Evolutionary conservation across 164 flowering plant species (phyloP), one percentile per base, ranked within the genome.

Genomic region (Nymphaea colorata): DNA sequence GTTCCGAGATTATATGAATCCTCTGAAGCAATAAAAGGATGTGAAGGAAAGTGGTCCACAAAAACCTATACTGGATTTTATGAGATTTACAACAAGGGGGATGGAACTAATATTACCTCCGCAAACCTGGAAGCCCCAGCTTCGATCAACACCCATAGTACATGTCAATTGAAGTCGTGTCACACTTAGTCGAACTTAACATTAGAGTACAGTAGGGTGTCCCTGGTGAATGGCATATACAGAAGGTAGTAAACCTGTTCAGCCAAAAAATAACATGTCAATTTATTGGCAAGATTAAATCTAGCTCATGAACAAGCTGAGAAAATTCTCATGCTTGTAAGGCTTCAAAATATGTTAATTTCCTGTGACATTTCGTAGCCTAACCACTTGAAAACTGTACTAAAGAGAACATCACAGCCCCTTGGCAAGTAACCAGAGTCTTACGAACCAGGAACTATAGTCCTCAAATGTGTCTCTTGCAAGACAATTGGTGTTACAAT

Each of bases 181-280:
- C 36, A 51, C 18, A 17, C 7, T 61, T 17, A 71, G 43, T 71
- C 74, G 25, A 71, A 61, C 66, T 71, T 71, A 43, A 71, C 74
- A 62, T 71, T 71, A 43, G 74, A 66, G 43, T 71, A 71, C 47
- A 71, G 70, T 12, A 71, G 70, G 42, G 74, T 67, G 59, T 71
- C 74, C 65, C 62, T 71, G 42, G 74, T 71, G 43, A 71, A 47
- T 2, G 74, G 70, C 74, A 71, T 71, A 62, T 71, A 61, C 61
- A 71, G 14, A 10, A 71, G 62, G 17, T 41, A 67, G 41, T 42
- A 62, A 41, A 62, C 41, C 74, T 71, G 74, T 8, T 4, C 51
- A 10, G 47, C n/a, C 62, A 53, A 62, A 10, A 5, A 7, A 64
- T 18, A 36, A 41, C 8, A 64, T 36, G 2, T 64, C 41, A 41